Evolutionary conservation across 768 basidiomycete species (phyloP).

Genomic region (Antrodiella citrinella): DNA sequence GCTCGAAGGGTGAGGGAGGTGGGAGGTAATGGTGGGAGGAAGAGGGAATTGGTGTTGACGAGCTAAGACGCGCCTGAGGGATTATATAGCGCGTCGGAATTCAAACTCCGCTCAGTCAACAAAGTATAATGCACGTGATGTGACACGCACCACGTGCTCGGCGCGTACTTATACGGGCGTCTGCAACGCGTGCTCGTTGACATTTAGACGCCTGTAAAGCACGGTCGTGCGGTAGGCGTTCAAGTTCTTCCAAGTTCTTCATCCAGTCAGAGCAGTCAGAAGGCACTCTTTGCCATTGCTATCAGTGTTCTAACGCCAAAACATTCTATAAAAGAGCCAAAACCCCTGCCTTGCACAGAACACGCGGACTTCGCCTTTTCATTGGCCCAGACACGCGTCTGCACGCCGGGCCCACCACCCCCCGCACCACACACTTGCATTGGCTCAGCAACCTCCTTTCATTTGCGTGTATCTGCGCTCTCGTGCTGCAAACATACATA

Average conservation of each 20-base stretch:
- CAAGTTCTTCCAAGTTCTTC: neutral
- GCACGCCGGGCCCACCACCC: neutral
- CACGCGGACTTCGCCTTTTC: neutral
- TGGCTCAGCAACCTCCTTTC: slow-evolving; percentile 2
- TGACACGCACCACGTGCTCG: neutral
- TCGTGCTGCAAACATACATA: slow-evolving; percentile 9
- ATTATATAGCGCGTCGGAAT: slow-evolving; percentile 20
- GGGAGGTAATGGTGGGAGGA: slow-evolving; percentile 17
- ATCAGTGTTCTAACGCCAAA: neutral
- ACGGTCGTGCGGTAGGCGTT: slow-evolving; percentile 7
- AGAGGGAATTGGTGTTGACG: slow-evolving; percentile 15
- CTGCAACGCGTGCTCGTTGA: too few relatives aligned
- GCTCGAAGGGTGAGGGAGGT: slow-evolving; percentile 9
- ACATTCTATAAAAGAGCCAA: neutral
- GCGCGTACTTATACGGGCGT: too few relatives aligned
- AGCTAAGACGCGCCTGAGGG: slow-evolving; percentile 17
- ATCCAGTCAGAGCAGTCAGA: too few relatives aligned
- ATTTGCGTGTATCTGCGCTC: slow-evolving; percentile 20
- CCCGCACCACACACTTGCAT: neutral
- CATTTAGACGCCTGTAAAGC: neutral
- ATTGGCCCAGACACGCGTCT: neutral
- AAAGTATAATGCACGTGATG: neutral
- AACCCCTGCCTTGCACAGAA: neutral
- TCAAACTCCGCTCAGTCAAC: slow-evolving; percentile 15
- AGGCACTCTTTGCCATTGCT: too few relatives aligned